Percentiles rank a stretch among this genome's conserved stretches.
Conservation (phyloP, 1,284 basidiomycete species). For the Trichosporon ovoides region DNA sequence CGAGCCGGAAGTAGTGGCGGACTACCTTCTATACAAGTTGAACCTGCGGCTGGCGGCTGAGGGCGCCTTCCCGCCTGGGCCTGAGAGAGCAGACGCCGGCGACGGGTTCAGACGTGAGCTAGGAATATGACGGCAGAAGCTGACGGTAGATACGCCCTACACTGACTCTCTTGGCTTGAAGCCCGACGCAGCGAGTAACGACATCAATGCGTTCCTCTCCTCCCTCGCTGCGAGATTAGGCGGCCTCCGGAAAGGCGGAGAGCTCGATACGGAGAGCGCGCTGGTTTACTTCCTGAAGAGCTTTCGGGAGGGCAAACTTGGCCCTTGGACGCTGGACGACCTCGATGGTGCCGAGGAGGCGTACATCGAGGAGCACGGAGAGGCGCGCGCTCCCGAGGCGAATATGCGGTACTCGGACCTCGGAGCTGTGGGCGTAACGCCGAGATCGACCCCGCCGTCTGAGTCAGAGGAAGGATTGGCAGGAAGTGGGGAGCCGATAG, state of each 20-base stretch:
- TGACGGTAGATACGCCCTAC: constrained; percentile 51
- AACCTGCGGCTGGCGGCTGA: constrained; percentile 58
- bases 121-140: no score
- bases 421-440: not conserved
- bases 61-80: constrained; percentile 7
- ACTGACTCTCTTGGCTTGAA: constrained; percentile 43
- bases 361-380: constrained; percentile 1
- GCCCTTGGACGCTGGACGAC: constrained; percentile 53
- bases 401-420: not conserved
- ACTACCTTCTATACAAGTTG: constrained; percentile 82
- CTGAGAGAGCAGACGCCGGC: no score
- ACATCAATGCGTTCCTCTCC: constrained; percentile 62
- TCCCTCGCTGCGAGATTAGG: constrained; percentile 67
- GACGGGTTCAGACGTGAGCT: no score
- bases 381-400: not conserved
- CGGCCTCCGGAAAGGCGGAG: constrained; percentile 72
- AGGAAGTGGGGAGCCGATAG: no score
- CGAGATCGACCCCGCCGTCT: not conserved
- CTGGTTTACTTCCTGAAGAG: constrained; percentile 73
- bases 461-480: not conserved
- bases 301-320: constrained; percentile 68
- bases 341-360: constrained; percentile 29
- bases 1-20: constrained; percentile 72
- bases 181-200: constrained; percentile 46
- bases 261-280: constrained; percentile 63